A percentile compares a stretch with the other conserved stretches of the same genome.
Conservation (phyloP, 108 stramenopile species). For the Skeletonema tropicum region DNA sequence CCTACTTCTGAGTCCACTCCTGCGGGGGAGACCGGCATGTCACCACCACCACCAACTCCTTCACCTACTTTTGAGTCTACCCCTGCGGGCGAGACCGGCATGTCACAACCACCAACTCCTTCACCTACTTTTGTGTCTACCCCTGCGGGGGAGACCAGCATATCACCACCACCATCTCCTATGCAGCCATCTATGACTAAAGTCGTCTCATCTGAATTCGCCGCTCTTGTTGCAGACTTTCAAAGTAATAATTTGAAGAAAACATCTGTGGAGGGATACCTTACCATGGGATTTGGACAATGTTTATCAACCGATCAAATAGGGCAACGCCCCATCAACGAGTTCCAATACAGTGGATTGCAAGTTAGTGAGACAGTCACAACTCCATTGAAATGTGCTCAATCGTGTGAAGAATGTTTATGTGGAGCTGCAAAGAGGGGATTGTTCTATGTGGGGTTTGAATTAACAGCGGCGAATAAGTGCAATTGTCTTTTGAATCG, state of each 20-base stretch:
- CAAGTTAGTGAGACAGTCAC: background rate
- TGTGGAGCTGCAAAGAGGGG: background rate
- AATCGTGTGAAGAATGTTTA: background rate
- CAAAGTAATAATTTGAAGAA: background rate
- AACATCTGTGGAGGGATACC: background rate
- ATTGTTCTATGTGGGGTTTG: background rate
- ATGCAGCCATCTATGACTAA: too few relatives aligned
- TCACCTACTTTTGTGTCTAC: too few relatives aligned
- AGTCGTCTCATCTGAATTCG: too few relatives aligned
- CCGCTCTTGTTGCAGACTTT: background rate
- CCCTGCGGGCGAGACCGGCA: too few relatives aligned
- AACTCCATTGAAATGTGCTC: background rate
- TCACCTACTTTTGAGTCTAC: too few relatives aligned
- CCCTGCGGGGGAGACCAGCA: too few relatives aligned
- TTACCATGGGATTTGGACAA: background rate
- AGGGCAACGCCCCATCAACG: background rate
- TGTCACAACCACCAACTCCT: too few relatives aligned
- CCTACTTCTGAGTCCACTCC: too few relatives aligned
- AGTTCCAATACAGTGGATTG: background rate
- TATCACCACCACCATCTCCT: too few relatives aligned
- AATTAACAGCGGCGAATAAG: background rate
- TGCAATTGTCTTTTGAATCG: background rate
- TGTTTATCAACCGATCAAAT: background rate
- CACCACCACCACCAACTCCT: too few relatives aligned
- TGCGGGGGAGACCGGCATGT: too few relatives aligned